Conservation (phyloP, 1,284 basidiomycete species). For the Trichosporon ovoides region DNA sequence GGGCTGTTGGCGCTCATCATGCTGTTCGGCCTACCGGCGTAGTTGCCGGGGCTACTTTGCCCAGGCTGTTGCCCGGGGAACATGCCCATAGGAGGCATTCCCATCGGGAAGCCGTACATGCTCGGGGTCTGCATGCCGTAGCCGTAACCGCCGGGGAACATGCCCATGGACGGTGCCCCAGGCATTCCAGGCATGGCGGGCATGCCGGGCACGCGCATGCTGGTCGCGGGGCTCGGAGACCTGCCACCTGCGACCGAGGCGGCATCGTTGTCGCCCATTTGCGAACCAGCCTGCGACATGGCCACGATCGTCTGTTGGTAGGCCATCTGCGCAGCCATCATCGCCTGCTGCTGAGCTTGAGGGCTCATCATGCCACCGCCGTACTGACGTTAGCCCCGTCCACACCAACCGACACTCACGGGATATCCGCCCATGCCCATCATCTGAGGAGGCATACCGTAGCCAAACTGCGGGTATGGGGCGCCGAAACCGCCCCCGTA, state of each 20-base stretch:
- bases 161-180: neutral
- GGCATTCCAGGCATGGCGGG: neutral
- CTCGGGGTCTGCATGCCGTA: slow-evolving; percentile 16
- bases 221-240: slow-evolving; percentile 14
- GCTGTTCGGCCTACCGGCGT: neutral
- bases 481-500: slow-evolving; percentile 21
- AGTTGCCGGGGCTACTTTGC: neutral
- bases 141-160: slow-evolving; percentile 6
- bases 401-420: neutral
- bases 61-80: neutral
- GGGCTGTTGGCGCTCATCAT: neutral
- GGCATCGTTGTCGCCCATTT: slow-evolving; percentile 54
- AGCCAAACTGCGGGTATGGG: slow-evolving; percentile 35
- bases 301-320: slow-evolving; percentile 77
- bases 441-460: slow-evolving; percentile 37
- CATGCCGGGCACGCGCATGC: slow-evolving; percentile 15
- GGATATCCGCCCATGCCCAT: neutral
- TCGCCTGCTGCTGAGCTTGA: slow-evolving; percentile 64
- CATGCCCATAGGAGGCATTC: slow-evolving; percentile 4
- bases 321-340: slow-evolving; percentile 85
- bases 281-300: slow-evolving; percentile 71
- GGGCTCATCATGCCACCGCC: slow-evolving; percentile 22
- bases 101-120: slow-evolving; percentile 20
- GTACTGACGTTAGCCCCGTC: slow-evolving; percentile 7
- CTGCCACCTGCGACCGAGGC: slow-evolving; percentile 13